Evolutionary conservation across 2,329 filamentous ascomycete genomes (phyloP), one percentile per base, ranked within the genome.

Genomic region (Colletotrichum tamarilloi): DNA sequence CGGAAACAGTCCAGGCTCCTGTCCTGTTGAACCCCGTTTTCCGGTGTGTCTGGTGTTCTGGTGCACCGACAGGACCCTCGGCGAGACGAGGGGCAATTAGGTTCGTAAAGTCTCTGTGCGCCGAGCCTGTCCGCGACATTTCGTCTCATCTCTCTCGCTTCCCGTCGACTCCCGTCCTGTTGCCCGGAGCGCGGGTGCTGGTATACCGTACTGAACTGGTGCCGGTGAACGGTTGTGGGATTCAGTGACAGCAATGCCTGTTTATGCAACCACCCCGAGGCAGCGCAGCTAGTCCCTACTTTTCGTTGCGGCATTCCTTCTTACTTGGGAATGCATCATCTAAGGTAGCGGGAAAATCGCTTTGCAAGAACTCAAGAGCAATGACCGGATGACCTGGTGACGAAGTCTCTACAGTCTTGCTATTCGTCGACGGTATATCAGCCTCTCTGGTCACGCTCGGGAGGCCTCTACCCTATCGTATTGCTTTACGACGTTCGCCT

Each of bases 141-240:
- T 73, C 70, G 66, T 73, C 70, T 70, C 59, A 73, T 73, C 55
- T 62, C 32, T 63, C 32, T 68, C 32, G 42, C 70, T 65, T 70
- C 55, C 70, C 67, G 70, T 70, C 55, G 16, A 60, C 56, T 70
- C 60, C 60, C 70, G 49, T 49, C 56, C 32, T 68, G 55, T 35
- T 42, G 60, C 70, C 64, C 67, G 42, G 66, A 12, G 59, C 52
- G 42, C 19, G 42, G 42, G 42, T 22, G 42, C 42, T 49, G 42
- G 8, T 42, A 42, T 14, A 42, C 14, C 16, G 38, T 42, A 49
- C 42, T 49, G 42, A 7, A 42, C 28, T 64, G 28, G 22, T 68
- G 22, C 24, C 55, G 59, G 38, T 32, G 30, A 69, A 35, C 9
- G 53, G 14, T 56, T 71, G 66, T 53, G 66, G 52, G 30, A 46